A percentile compares a stretch with the other conserved stretches of the same genome.
Evolutionary conservation across 495 filamentous ascomycete species (phyloP).

Genomic region (Penicillium ochrochloron): DNA sequence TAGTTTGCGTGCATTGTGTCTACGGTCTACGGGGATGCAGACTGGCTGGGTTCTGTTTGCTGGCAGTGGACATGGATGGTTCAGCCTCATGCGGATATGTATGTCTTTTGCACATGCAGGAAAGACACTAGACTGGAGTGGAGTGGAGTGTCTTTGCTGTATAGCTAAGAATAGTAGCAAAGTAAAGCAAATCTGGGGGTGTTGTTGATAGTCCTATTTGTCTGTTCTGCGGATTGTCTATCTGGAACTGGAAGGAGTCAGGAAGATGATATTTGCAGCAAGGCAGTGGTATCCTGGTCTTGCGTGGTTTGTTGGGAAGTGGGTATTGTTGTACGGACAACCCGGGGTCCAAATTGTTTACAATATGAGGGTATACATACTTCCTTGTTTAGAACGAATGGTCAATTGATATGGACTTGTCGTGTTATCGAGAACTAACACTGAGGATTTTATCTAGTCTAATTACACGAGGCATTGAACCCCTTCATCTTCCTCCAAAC

Average conservation of each 20-base stretch:
- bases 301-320: slow-evolving; percentile 11
- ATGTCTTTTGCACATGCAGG: slow-evolving; percentile 1
- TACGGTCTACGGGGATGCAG: background rate
- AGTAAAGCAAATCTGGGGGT: background rate
- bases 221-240: background rate
- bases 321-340: slow-evolving; percentile 26
- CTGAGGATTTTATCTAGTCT: slow-evolving; percentile 3
- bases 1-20: background rate
- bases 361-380: background rate
- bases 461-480: background rate
- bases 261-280: slow-evolving; percentile 2
- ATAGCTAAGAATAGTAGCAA: background rate
- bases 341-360: slow-evolving; percentile 20
- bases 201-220: background rate
- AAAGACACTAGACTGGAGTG: background rate
- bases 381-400: background rate
- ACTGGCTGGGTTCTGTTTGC: slow-evolving; percentile 7
- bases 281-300: slow-evolving; percentile 6
- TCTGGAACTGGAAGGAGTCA: background rate
- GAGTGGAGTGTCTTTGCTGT: background rate
- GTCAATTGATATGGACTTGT: background rate
- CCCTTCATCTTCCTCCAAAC: background rate
- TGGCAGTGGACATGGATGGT: background rate
- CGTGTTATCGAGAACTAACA: background rate
- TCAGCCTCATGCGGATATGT: slow-evolving; percentile 3